These are phyloP conservation scores for Candida tetrigidarum DNA, from an alignment of 1,139 yeast genomes.

Conservation along the genomic window DNA sequence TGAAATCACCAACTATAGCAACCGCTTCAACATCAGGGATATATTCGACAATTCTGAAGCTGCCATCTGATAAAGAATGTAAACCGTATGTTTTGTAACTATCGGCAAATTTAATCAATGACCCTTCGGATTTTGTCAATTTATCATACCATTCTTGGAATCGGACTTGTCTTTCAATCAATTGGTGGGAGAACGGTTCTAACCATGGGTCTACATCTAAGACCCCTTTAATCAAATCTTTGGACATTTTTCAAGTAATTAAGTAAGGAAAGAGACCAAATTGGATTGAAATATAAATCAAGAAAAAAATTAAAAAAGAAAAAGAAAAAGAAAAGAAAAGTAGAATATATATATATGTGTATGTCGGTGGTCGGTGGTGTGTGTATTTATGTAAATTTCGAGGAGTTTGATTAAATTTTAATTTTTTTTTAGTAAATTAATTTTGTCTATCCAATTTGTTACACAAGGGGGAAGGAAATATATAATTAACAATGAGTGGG, in stretches of 20 bases:
- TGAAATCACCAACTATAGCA: conserved; percentile 86
- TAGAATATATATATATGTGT: no score
- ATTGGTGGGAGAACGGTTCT: conserved; percentile 70
- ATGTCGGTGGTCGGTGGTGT: no score
- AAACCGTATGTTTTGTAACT: conserved; percentile 78
- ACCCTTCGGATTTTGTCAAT: conserved; percentile 49
- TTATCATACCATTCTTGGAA: conserved; percentile 55
- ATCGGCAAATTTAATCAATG: conserved; percentile 53
- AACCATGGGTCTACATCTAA: conserved; percentile 85
- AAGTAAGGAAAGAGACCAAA: no score
- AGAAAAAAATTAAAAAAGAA: no score
- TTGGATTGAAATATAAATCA: no score
- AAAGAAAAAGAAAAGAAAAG: no score
- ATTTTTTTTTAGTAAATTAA: no score
- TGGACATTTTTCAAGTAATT: conserved; percentile 10
- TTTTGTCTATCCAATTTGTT: no score
- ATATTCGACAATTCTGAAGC: conserved; percentile 70
- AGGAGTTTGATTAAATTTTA: no score
- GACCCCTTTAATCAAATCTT: conserved; percentile 50
- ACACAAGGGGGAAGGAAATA: background rate
- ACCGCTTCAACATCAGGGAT: conserved; percentile 86
- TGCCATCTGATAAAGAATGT: conserved; percentile 49
- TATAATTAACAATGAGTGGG: background rate
- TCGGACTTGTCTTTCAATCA: conserved; percentile 44
- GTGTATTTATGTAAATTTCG: no score